A percentile compares a stretch with the other conserved stretches of the same genome.
These are phyloP conservation scores for Rhizodiscina lignyota DNA, from an alignment of 495 filamentous ascomycete genomes.

Conservation along the genomic window DNA sequence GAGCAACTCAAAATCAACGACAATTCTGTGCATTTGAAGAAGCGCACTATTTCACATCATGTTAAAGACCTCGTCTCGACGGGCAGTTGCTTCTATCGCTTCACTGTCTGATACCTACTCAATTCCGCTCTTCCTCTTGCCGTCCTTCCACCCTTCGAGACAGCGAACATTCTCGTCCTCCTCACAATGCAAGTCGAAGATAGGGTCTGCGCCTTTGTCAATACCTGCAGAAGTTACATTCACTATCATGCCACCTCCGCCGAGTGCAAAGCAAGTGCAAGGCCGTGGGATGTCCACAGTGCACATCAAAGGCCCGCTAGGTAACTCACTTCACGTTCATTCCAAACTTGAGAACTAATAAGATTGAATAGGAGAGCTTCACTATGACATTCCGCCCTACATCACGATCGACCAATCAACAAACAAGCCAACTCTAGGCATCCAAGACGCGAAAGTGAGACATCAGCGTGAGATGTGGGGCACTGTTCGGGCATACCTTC, in stretches of 20 bases:
- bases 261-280: constrained; percentile 30
- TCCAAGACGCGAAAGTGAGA: constrained; percentile 43
- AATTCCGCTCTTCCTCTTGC: neutral
- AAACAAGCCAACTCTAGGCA: constrained; percentile 44
- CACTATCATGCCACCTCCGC: constrained; percentile 32
- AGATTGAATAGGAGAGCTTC: constrained; percentile 42
- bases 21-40: neutral
- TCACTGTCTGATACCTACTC: neutral
- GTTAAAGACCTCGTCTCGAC: neutral
- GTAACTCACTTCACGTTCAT: constrained; percentile 18
- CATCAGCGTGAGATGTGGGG: constrained; percentile 97
- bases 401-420: constrained; percentile 53
- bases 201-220: constrained; percentile 66
- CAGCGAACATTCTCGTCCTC: constrained; percentile 61
- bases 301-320: constrained; percentile 59
- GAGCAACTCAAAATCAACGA: neutral
- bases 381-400: constrained; percentile 54
- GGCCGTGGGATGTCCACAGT: constrained; percentile 40
- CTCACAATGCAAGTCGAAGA: constrained; percentile 49
- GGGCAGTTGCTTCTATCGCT: neutral
- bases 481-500: constrained; percentile 80
- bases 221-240: constrained; percentile 73
- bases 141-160: neutral
- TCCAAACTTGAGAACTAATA: neutral
- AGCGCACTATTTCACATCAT: neutral